These are phyloP conservation scores for Trichoderma asperellum DNA, from an alignment of 2,329 filamentous ascomycete species.

Conservation along the genomic window DNA sequence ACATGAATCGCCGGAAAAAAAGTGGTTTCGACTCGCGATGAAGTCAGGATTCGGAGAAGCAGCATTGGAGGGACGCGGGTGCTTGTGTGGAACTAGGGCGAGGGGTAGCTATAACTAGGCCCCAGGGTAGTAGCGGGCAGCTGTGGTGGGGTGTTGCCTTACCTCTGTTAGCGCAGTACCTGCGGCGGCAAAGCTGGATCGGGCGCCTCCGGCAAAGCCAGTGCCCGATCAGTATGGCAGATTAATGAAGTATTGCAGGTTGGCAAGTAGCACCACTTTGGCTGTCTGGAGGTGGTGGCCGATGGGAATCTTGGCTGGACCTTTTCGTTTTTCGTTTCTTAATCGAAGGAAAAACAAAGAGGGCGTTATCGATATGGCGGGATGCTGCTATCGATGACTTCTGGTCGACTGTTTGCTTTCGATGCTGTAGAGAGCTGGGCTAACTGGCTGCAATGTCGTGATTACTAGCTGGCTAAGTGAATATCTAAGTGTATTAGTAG, in stretches of 20 bases:
- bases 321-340: not conserved
- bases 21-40: slow-evolving; percentile 19
- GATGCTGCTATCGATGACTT: not conserved
- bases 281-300: not conserved
- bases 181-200: slow-evolving; percentile 16
- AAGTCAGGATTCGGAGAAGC: slow-evolving; percentile 34
- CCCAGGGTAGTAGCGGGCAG: slow-evolving; percentile 6
- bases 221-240: not conserved
- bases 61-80: slow-evolving; percentile 42
- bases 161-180: slow-evolving; percentile 29
- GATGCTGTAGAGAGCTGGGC: not conserved
- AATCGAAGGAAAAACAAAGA: not conserved
- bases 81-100: slow-evolving; percentile 44
- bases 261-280: not conserved
- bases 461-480: not conserved
- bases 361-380: not conserved
- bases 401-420: not conserved
- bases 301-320: too few relatives aligned
- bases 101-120: slow-evolving; percentile 30
- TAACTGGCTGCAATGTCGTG: not conserved
- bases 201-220: not conserved
- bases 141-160: slow-evolving; percentile 25
- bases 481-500: not conserved
- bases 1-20: slow-evolving; percentile 11
- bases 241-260: not conserved